A percentile compares a stretch with the other conserved stretches of the same genome.
Conservation (phyloP, 2,329 filamentous ascomycete genomes). For the Plenodomus tracheiphilus region DNA sequence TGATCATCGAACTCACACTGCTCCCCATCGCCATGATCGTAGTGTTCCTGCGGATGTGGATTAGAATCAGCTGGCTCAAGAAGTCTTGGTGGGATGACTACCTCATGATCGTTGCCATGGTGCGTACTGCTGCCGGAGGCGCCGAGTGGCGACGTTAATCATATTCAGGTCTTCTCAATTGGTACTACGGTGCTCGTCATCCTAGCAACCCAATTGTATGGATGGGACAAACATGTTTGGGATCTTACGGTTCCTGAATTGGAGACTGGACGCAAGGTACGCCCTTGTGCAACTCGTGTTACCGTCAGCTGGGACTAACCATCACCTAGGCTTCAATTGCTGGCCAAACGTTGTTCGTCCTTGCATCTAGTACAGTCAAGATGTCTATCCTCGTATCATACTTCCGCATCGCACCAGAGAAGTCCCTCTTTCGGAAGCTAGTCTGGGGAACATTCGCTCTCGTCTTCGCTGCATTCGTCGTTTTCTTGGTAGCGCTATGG, state of each 20-base stretch:
- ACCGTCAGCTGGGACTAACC: conserved; percentile 24
- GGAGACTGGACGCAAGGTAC: conserved; percentile 41
- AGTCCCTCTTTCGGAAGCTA: conserved; percentile 43
- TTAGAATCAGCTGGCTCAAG: conserved; percentile 42
- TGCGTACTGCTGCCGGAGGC: conserved; percentile 2
- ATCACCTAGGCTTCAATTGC: conserved; percentile 41
- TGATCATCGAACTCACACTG: conserved; percentile 46
- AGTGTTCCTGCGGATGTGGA: conserved; percentile 40
- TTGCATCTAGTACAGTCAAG: conserved; percentile 44
- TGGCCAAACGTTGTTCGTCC: conserved; percentile 43
- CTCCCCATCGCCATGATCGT: conserved; percentile 42
- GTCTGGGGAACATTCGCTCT: conserved; percentile 42
- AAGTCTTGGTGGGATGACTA: conserved; percentile 47
- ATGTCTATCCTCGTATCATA: conserved; percentile 46
- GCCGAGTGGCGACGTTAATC: not conserved
- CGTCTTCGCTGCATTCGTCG: conserved; percentile 39
- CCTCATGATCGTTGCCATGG: conserved; percentile 43
- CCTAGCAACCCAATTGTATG: conserved; percentile 40
- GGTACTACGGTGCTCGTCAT: conserved; percentile 12
- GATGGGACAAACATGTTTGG: conserved; percentile 46
- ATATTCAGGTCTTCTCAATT: not conserved
- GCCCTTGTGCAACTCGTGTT: conserved; percentile 18
- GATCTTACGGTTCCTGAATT: conserved; percentile 34
- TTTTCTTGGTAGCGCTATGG: conserved; percentile 45
- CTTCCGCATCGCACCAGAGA: conserved; percentile 45